A percentile compares a stretch with the other conserved stretches of the same genome.
Evolutionary conservation across 257 asterid genomes (phyloP).

Genomic region (Nemophila menziesii): DNA sequence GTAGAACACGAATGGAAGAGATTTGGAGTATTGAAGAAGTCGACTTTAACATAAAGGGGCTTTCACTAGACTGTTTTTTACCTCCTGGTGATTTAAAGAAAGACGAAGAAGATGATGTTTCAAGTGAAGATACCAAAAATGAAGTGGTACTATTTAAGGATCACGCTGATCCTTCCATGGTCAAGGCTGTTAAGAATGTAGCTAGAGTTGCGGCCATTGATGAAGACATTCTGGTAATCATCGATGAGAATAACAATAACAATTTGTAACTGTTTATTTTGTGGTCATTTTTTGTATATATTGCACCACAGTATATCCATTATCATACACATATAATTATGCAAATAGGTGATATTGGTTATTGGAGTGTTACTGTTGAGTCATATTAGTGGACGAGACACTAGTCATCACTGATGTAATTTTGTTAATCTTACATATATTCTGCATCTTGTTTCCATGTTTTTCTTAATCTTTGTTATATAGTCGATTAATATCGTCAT

Average conservation of each 20-base stretch:
- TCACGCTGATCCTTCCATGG: constrained; percentile 23
- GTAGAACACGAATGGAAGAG: constrained; percentile 74
- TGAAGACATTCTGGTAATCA: constrained; percentile 29
- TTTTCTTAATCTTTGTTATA: too few species aligned
- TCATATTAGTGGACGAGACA: too few species aligned
- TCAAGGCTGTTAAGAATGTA: constrained; percentile 20
- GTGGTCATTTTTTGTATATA: constrained; percentile 35
- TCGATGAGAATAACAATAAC: constrained; percentile 19
- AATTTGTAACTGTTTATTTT: constrained; percentile 13
- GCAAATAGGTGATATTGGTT: background rate
- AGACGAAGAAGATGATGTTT: constrained; percentile 38
- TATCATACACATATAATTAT: background rate
- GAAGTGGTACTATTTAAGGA: constrained; percentile 24
- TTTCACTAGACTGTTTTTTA: constrained; percentile 50
- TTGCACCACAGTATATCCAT: constrained; percentile 1
- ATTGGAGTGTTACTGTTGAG: background rate
- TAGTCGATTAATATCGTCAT: too few species aligned
- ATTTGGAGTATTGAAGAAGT: constrained; percentile 76
- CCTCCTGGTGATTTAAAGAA: constrained; percentile 66
- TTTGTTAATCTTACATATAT: background rate
- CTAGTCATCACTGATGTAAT: background rate
- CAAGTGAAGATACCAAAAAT: constrained; percentile 4
- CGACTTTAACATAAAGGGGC: constrained; percentile 68
- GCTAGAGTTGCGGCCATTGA: constrained; percentile 50
- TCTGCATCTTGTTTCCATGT: too few species aligned